Evolutionary conservation across 2,329 filamentous ascomycete genomes (phyloP), one percentile per base, ranked within the genome.

Genomic region (Corniculantispora saksenae): DNA sequence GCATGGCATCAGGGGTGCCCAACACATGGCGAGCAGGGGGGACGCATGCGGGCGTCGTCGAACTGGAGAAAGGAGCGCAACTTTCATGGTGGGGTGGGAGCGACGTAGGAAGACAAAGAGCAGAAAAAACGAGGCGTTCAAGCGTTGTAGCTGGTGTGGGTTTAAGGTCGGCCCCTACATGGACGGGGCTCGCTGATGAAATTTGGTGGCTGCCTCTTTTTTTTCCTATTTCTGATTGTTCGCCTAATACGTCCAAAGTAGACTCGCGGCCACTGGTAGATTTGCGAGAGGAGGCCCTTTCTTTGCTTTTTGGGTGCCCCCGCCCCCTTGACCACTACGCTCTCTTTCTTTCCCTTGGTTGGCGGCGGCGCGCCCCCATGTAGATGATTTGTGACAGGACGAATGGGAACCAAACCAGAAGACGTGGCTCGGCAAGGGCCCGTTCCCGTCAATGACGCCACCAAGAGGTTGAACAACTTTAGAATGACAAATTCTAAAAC

Each of bases 21-120:
- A 54, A 48, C 48, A 61, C 59, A 61, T 61, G 59, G 59, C 59
- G 35, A 54, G 48, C 59, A 61, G 59, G 59, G 59, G 59, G 15
- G n/a, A 29, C n/a, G 48, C 10, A 19, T 27, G 38, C 59, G 23
- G 23, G 32, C 35, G 38, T 19, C 17, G 48, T 53, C 25, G 50
- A 43, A 45, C n/a, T 40, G 35, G 29, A 61, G 23, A 47, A 40
- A 4, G 19, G 21, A 43, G 51, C 19, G 29, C 29, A 40, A 55
- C n/a, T 21, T 55, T 45, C 7, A 47, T 48, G 40, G 55, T n/a
- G n/a, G n/a, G n/a, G n/a, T n/a, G 17, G 45, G 21, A n/a, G 25
- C 6, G 17, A 13, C 35, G 35, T 43, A 27, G 38, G 35, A 45
- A 23, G 21, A 19, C n/a, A 8, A 13, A 12, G 15, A n/a, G n/a